Base-by-base conservation (phyloP, 179 eudicot genomes). In the Nepenthes alata region DNA sequence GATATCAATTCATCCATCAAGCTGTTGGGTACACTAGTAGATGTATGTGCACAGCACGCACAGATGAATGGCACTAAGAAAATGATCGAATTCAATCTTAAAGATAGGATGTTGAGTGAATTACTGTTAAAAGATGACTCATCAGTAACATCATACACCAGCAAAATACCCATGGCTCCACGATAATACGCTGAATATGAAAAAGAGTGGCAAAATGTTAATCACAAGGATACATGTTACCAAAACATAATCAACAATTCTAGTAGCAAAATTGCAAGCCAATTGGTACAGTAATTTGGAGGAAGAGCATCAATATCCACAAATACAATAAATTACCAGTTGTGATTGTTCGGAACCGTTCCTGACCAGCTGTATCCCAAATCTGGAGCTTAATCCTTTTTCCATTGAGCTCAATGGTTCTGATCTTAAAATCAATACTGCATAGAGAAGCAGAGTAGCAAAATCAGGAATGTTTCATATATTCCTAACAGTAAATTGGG, bases 351-450 rank as follows among this genome's bases (percentile, higher is more conserved):
- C 85, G 70, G 65, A 80, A 80, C 51, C 85, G 73, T 58, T 80
- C 85, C 70, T 80, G 85, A 59, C 85, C 81, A 67, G 85, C 82
- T 14, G 85, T 80, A 70, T 80, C 85, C 85, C 85, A 80, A 36
- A 80, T 80, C 69, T 80, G 85, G 35, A 80, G 82, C 53, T 80
- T 80, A 65, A 80, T 74, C 47, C 85, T 64, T 65, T 80, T 80
- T 36, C 84, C 79, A 69, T 80, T 81, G 57, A 80, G 84, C 37
- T 55, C 58, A 25, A 55, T 55, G 37, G 58, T 55, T 37, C 58
- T 55, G 25, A 55, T 55, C n/a, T 80, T 80, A 68, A 80, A 80
- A 75, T 77, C 85, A 69, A 80, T 80, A 45, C 85, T 80, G 66
- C 51, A 55, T 1, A 53, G 34, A 37, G 50, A 57, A 9, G 35